Evolutionary conservation across 2,329 filamentous ascomycete species (phyloP), one percentile per base, ranked within the genome.

Genomic region (Fusarium sp.): DNA sequence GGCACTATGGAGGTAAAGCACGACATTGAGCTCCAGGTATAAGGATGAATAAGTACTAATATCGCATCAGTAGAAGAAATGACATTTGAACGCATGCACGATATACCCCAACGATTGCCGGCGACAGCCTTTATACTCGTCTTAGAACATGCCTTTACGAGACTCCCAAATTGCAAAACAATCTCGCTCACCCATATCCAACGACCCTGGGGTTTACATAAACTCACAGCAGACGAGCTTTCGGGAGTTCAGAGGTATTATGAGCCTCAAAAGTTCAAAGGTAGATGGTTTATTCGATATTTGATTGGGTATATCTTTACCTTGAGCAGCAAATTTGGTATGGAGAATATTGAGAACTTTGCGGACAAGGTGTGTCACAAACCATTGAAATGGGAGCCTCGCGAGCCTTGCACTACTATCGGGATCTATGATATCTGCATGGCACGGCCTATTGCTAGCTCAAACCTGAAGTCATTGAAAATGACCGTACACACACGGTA

Each of bases 91-190:
- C 36, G 38, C 5, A 53, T 39, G 14, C 15, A 27, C 2, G 22
- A 27, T 27, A n/a, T 53, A 53, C 49, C 49, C 18, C 18, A 15
- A 11, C 22, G 33, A 15, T 27, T 38, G 7, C 49, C 49, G 6
- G 36, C 33, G 11, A n/a, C 20, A 20, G 9, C 13, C 18, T 53
- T 53, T 22, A 38, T 53, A 27, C 27, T n/a, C 4, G 22, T 17
- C 22, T 2, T 53, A n/a, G 49, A 53, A 13, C 13, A 53, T 13
- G 49, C 22, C 33, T 53, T 53, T 17, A 9, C 20, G 33, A 53
- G 33, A n/a, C 49, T 53, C 7, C 18, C 49, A 20, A 53, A 53
- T 27, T 39, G 49, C 14, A 38, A 53, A 14, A 39, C 49, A n/a
- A 15, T 53, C 33, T 53, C 33, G 10, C 22, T 53, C 22, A 38